phyloP scores from a whole-genome alignment of 129 eudicot genomes.

The Saussurea involucrata region DNA sequence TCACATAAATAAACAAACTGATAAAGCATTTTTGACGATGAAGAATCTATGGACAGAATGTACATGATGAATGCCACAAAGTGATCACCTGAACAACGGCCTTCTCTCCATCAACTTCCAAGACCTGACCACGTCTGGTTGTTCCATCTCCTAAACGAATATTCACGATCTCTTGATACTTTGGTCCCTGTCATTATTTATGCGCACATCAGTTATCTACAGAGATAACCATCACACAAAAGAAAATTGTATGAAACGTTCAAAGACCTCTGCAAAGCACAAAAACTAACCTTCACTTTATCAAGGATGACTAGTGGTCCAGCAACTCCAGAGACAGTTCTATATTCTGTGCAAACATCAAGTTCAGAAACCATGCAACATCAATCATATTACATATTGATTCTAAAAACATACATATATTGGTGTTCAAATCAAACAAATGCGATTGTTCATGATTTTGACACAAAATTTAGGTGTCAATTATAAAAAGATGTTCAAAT shows the following conservation, averaged over 20 bases:
- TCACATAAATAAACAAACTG: too few relatives aligned
- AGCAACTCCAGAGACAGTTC: constrained; percentile 99
- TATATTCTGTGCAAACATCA: constrained; percentile 57
- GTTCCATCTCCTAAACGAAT: constrained; percentile 98
- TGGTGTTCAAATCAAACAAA: not conserved
- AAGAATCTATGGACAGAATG: constrained; percentile 3
- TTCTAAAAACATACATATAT: constrained; percentile 1
- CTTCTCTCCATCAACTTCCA: constrained; percentile 98
- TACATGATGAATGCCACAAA: not conserved
- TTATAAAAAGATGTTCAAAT: not conserved
- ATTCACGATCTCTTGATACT: constrained; percentile 92
- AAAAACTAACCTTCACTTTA: constrained; percentile 78
- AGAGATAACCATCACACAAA: not conserved
- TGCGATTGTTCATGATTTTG: not conserved
- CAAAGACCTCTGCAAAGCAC: not conserved
- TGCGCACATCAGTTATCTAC: constrained; percentile 7
- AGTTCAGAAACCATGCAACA: constrained; percentile 9
- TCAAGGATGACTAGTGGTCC: constrained; percentile 98
- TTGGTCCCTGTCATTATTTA: constrained; percentile 73
- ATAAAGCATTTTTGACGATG: not conserved
- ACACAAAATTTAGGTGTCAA: not conserved
- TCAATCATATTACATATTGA: not conserved
- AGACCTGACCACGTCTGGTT: constrained; percentile 95
- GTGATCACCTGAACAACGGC: constrained; percentile 76
- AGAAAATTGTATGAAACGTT: not conserved